phyloP scores from a whole-genome alignment of 2,329 filamentous ascomycete species.

The Apiospora malaysiana region DNA sequence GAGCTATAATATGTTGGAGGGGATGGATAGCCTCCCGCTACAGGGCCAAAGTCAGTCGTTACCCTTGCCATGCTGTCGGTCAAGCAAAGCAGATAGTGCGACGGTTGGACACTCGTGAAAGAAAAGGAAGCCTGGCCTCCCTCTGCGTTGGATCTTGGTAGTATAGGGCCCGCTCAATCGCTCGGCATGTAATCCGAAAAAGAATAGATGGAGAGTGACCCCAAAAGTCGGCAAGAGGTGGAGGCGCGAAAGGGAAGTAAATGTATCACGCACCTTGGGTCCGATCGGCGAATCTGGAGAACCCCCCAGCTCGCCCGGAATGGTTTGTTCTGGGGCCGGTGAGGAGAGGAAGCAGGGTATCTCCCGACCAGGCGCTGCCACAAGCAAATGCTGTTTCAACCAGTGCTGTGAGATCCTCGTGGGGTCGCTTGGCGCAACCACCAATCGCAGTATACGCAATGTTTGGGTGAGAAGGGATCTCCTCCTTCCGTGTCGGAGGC shows the following conservation, averaged over 20 bases:
- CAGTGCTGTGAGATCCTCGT: slow-evolving; percentile 14
- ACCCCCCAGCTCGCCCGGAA: slow-evolving; percentile 7
- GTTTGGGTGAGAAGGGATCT: slow-evolving; percentile 11
- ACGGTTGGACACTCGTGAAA: background rate
- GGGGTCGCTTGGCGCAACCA: background rate
- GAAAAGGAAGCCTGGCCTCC: background rate
- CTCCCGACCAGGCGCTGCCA: slow-evolving; percentile 1
- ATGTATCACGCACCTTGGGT: slow-evolving; percentile 12
- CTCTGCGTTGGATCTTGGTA: background rate
- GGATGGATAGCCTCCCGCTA: slow-evolving; percentile 43
- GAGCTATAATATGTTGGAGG: slow-evolving; percentile 43
- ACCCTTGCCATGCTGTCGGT: slow-evolving; percentile 33
- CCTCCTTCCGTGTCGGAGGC: slow-evolving; percentile 11
- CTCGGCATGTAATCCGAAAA: background rate
- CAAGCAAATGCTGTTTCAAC: slow-evolving; percentile 14
- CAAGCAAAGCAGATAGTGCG: background rate
- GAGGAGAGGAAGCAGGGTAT: slow-evolving; percentile 4
- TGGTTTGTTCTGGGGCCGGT: slow-evolving; percentile 9
- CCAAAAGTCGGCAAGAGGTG: background rate
- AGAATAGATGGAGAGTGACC: slow-evolving; percentile 2
- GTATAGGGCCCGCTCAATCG: background rate
- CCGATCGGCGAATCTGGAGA: slow-evolving; percentile 9
- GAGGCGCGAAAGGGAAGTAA: slow-evolving; percentile 15
- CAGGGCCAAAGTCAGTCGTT: slow-evolving; percentile 44
- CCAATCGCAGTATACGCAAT: background rate